Evolutionary conservation across 1,139 yeast species (phyloP), one percentile per base, ranked within the genome.

Genomic region (Kazachstania sp.): DNA sequence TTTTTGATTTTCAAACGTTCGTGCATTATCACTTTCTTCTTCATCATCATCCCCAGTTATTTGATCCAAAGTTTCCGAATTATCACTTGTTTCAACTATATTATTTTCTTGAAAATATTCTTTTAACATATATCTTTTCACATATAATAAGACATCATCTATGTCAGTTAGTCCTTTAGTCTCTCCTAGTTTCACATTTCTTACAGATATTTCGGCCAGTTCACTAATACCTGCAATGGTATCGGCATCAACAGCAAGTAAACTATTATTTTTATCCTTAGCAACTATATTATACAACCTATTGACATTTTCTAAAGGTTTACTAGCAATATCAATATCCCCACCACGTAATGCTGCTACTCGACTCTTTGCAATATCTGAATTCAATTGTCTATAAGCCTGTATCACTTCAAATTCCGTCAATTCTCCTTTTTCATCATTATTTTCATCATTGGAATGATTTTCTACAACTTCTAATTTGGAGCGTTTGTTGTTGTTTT

Each of bases 121-220:
- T 29, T 52, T 60, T 45, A 70, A 54, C 61, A 77, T 61, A 56
- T 63, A 75, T 20, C 56, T 56, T 49, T 69, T 72, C 43, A 76
- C 58, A 28, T 70, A 67, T 19, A 63, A 56, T 6, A 73, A 56
- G 49, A 79, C 75, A 20, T 77, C 81, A 2, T 71, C 70, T 15
- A 74, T 61, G 50, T 71, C 72, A 9, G 84, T 59, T 1, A 77
- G 65, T 8, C 72, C 69, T 7, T 76, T 79, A 7, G 74, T 69
- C 42, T 74, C 74, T 1, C 81, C 85, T 40, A 81, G 66, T 47
- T 74, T 75, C 52, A 81, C 56, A 60, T 79, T 81, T 45, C 78
- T 71, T 2, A 85, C 78, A 47, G 83, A 83, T 29, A 74, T 58
- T 41, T 71, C 70, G n/a, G 77, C 71, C 49, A 74, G 65, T 46